Percentiles rank a stretch among this genome's conserved stretches.
phyloP scores from a whole-genome alignment of 1,284 basidiomycete genomes.

The Ceratobasidium sp. region DNA sequence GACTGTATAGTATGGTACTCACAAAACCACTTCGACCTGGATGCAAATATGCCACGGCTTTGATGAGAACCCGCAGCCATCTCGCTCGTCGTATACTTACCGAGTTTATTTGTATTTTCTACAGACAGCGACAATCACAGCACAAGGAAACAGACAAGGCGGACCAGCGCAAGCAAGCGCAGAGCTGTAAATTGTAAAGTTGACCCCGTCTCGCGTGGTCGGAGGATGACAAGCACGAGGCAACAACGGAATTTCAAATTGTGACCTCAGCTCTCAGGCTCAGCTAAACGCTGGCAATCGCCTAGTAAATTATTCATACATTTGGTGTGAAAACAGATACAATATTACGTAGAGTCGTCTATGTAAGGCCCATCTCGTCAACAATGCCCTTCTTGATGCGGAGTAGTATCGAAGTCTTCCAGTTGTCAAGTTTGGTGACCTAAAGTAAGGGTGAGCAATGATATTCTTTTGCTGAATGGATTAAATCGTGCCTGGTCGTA shows the following conservation, averaged over 20 bases:
- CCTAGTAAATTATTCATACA: slow-evolving; percentile 35
- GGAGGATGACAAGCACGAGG: slow-evolving; percentile 31
- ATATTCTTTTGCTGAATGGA: background rate
- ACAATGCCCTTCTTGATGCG: slow-evolving; percentile 88
- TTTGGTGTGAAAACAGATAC: slow-evolving; percentile 12
- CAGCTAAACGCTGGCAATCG: slow-evolving; percentile 12
- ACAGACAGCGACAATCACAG: background rate
- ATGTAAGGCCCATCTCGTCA: slow-evolving; percentile 65
- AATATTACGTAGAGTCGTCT: slow-evolving; percentile 39
- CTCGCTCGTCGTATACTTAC: background rate
- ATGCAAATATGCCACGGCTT: background rate
- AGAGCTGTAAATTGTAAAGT: slow-evolving; percentile 39
- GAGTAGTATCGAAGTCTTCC: slow-evolving; percentile 91
- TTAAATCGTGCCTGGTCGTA: slow-evolving; percentile 68
- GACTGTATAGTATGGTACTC: background rate
- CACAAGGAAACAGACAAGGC: slow-evolving; percentile 30
- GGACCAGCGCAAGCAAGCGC: slow-evolving; percentile 39
- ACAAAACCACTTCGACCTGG: slow-evolving; percentile 17
- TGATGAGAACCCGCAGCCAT: background rate
- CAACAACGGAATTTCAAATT: slow-evolving; percentile 34
- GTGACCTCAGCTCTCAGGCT: slow-evolving; percentile 34
- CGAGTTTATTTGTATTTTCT: background rate
- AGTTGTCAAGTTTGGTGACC: slow-evolving; percentile 90
- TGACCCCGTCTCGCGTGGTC: slow-evolving; percentile 40
- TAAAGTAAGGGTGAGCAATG: slow-evolving; percentile 54